Percentiles rank a stretch among this genome's conserved stretches.
phyloP scores from a whole-genome alignment of 2,329 filamentous ascomycete genomes.

The Aspergillus phoenicis region DNA sequence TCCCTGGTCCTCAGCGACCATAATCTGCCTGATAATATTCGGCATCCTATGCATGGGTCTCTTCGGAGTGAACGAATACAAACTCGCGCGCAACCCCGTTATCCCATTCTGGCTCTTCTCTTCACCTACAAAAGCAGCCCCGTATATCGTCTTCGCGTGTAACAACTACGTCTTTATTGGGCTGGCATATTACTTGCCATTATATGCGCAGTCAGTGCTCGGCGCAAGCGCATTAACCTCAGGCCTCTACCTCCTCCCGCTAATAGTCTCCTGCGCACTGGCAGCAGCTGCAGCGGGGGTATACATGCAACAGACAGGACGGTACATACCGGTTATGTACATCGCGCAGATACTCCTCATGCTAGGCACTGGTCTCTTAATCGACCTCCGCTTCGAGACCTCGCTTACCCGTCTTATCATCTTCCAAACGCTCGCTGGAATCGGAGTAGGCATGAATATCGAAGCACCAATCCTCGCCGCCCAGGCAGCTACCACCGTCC shows the following conservation, averaged over 20 bases:
- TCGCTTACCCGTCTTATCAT: constrained; percentile 45
- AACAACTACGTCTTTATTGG: constrained; percentile 51
- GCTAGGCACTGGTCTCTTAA: constrained; percentile 51
- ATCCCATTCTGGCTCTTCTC: constrained; percentile 66
- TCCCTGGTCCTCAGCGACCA: constrained; percentile 55
- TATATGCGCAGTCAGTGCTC: constrained; percentile 71
- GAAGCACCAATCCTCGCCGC: constrained; percentile 59
- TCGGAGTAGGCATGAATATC: constrained; percentile 57
- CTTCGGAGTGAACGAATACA: constrained; percentile 64
- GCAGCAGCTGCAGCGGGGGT: constrained; percentile 50
- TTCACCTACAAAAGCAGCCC: constrained; percentile 57
- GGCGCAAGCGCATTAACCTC: constrained; percentile 61
- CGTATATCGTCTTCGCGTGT: constrained; percentile 50
- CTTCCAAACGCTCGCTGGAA: constrained; percentile 53
- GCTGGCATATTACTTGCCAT: constrained; percentile 70
- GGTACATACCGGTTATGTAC: constrained; percentile 51
- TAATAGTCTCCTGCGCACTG: constrained; percentile 51
- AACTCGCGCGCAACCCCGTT: constrained; percentile 64
- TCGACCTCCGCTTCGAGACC: constrained; percentile 41
- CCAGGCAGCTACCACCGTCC: constrained; percentile 55
- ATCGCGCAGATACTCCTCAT: constrained; percentile 44
- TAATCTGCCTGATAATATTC: constrained; percentile 57
- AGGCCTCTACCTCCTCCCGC: constrained; percentile 60
- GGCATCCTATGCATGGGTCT: constrained; percentile 49
- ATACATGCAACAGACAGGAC: constrained; percentile 51